Evolutionary conservation across 2,329 filamentous ascomycete genomes (phyloP).

Genomic region (Diplodia corticola): DNA sequence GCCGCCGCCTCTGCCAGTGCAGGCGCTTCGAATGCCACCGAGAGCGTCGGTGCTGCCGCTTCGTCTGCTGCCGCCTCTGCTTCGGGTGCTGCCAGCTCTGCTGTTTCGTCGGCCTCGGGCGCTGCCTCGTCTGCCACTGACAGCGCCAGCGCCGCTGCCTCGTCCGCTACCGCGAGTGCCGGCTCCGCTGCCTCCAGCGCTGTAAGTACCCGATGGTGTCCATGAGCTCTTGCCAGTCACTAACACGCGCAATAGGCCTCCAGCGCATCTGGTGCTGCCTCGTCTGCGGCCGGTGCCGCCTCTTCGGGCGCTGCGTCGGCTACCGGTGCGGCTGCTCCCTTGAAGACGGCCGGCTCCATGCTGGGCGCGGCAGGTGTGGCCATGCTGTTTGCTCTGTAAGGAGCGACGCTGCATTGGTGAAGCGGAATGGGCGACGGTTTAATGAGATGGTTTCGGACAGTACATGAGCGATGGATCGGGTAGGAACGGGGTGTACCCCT

Average conservation of each 20-base stretch:
- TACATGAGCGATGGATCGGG: background rate
- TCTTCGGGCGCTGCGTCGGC: constrained; percentile 24
- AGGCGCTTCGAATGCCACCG: constrained; percentile 13
- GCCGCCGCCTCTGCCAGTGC: constrained; percentile 27
- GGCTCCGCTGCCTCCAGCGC: constrained; percentile 22
- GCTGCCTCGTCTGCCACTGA: background rate
- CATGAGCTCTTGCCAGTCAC: background rate
- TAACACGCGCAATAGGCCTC: constrained; percentile 14
- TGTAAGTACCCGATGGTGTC: background rate
- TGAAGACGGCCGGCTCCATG: constrained; percentile 39
- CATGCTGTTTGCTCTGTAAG: constrained; percentile 42
- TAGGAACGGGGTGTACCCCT: background rate
- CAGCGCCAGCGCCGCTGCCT: constrained; percentile 7
- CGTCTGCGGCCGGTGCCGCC: constrained; percentile 28
- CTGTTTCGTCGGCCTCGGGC: background rate
- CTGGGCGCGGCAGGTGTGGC: constrained; percentile 40
- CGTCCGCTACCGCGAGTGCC: constrained; percentile 5
- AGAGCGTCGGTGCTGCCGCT: constrained; percentile 9
- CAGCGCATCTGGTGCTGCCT: constrained; percentile 27
- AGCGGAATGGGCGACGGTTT: constrained; percentile 3
- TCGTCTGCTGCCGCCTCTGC: constrained; percentile 21
- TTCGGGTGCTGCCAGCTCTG: constrained; percentile 11
- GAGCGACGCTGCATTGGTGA: background rate
- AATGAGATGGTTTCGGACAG: background rate
- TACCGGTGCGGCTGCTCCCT: constrained; percentile 31